These are phyloP conservation scores for Saccharomycopsis fibuligera DNA, from an alignment of 805 yeast genomes.

Conservation along the genomic window DNA sequence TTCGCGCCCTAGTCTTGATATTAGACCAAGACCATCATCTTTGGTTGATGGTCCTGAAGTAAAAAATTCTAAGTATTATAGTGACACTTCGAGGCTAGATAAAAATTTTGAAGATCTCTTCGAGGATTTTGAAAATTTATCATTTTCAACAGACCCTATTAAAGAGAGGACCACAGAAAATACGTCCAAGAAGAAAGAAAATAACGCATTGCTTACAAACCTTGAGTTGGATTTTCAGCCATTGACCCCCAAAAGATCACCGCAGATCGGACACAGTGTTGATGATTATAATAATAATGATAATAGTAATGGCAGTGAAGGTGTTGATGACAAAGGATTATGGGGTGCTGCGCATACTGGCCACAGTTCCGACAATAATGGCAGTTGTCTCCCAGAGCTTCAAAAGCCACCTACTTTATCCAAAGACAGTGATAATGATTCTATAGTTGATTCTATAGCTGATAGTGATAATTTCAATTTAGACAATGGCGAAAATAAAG, in stretches of 20 bases:
- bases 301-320: background rate
- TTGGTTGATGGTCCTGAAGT: background rate
- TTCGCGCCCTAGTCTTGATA: background rate
- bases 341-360: background rate
- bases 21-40: background rate
- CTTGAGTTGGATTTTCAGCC: too few species aligned
- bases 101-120: slow-evolving; percentile 20
- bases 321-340: background rate
- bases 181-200: too few species aligned
- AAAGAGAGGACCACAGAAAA: too few species aligned
- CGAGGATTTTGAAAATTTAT: slow-evolving; percentile 19
- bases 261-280: too few species aligned
- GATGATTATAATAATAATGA: slow-evolving; percentile 1
- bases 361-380: background rate
- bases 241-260: too few species aligned
- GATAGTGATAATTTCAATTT: background rate
- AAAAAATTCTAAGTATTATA: too few species aligned
- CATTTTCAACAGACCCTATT: background rate
- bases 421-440: background rate
- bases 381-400: background rate
- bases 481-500: background rate
- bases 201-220: too few species aligned
- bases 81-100: slow-evolving; percentile 5
- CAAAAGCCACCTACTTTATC: too few species aligned
- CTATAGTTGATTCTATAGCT: background rate